These are phyloP conservation scores for Diaporthe destruens DNA, from an alignment of 2,329 filamentous ascomycete genomes.

Conservation along the genomic window DNA sequence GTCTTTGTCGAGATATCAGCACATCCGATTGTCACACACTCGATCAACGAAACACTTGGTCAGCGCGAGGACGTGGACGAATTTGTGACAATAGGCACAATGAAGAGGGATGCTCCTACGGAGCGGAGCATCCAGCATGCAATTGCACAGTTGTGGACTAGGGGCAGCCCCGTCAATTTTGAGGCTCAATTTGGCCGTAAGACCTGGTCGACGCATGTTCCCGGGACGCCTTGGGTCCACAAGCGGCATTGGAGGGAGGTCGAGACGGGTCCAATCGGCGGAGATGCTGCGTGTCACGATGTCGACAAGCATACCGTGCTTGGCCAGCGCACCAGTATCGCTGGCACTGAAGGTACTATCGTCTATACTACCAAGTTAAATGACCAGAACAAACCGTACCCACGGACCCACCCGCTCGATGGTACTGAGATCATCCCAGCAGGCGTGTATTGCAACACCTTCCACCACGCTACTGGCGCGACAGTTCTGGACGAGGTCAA, in stretches of 20 bases:
- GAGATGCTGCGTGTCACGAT: not conserved
- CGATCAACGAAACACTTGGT: not conserved
- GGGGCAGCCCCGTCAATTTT: not conserved
- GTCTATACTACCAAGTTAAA: not conserved
- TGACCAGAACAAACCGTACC: slow-evolving; percentile 5
- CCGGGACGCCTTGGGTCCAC: slow-evolving; percentile 1
- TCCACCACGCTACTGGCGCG: not conserved
- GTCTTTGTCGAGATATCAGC: not conserved
- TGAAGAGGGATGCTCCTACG: not conserved
- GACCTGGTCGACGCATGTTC: not conserved
- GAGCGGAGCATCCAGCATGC: not conserved
- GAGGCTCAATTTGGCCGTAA: not conserved
- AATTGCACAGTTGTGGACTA: not conserved
- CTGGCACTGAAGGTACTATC: not conserved
- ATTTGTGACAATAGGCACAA: not conserved
- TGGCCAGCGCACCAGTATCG: not conserved
- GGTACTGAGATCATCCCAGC: slow-evolving; percentile 1
- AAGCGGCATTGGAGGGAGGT: not conserved
- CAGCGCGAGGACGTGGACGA: not conserved
- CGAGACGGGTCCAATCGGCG: not conserved
- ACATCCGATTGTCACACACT: not conserved
- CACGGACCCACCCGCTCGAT: not conserved
- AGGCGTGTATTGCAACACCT: not conserved
- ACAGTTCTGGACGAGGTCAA: not conserved
- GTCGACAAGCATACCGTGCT: slow-evolving; percentile 5